Percentiles rank a stretch among this genome's conserved stretches.
These are phyloP conservation scores for Oryza rufipogon DNA, from an alignment of 176 grass and related monocot species.

Conservation along the genomic window DNA sequence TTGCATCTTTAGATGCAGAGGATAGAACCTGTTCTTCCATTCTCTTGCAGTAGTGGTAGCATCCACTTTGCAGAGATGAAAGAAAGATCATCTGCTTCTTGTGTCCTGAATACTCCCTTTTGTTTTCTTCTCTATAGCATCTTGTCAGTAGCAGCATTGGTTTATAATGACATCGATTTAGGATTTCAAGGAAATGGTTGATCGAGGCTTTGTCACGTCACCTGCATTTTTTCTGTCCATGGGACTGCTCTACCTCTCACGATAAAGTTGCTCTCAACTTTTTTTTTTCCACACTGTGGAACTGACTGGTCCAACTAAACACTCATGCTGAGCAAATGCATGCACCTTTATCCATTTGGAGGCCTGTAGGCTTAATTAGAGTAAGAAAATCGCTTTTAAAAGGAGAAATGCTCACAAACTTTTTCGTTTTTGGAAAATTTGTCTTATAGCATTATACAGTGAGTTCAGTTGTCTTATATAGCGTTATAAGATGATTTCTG, in stretches of 20 bases:
- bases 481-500: neutral
- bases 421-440: neutral
- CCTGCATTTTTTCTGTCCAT: conserved; percentile 1
- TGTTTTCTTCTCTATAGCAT: neutral
- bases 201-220: neutral
- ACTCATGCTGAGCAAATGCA: neutral
- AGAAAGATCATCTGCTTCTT: neutral
- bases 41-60: neutral
- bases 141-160: neutral
- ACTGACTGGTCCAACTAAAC: neutral
- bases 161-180: neutral
- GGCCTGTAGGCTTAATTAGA: neutral
- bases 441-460: neutral
- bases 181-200: neutral
- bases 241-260: neutral
- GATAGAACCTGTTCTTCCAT: neutral
- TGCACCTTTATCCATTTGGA: neutral
- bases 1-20: neutral
- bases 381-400: neutral
- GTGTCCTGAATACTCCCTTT: neutral
- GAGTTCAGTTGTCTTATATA: neutral
- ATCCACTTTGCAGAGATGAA: neutral
- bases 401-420: neutral
- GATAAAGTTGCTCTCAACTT: neutral
- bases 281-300: neutral